Conservation (phyloP, 257 asterid species). For the Verbena officinalis region DNA sequence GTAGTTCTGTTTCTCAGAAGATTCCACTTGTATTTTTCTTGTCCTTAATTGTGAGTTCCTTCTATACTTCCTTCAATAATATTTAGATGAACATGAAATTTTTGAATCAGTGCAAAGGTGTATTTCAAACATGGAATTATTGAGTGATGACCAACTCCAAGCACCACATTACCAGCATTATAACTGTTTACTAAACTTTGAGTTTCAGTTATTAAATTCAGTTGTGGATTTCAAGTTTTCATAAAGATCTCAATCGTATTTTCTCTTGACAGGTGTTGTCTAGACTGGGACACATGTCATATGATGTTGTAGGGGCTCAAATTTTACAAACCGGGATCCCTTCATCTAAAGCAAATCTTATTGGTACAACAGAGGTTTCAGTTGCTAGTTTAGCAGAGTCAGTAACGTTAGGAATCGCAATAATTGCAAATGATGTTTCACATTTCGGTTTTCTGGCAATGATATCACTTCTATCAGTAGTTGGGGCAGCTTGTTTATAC, state of each 20-base stretch:
- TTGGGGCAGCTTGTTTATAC: slow-evolving; percentile 80
- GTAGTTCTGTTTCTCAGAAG: slow-evolving; percentile 67
- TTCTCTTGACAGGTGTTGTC: slow-evolving; percentile 68
- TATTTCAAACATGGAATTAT: slow-evolving; percentile 5
- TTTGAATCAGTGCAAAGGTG: slow-evolving; percentile 17
- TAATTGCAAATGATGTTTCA: slow-evolving; percentile 77
- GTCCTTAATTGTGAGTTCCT: slow-evolving; percentile 74
- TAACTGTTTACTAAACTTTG: slow-evolving; percentile 7
- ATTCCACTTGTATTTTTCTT: slow-evolving; percentile 73
- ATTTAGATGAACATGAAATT: slow-evolving; percentile 13
- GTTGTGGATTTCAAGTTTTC: background rate
- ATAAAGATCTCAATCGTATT: slow-evolving; percentile 10
- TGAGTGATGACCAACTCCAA: slow-evolving; percentile 8
- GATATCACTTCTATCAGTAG: slow-evolving; percentile 76
- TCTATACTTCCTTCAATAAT: slow-evolving; percentile 4
- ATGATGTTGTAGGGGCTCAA: slow-evolving; percentile 87
- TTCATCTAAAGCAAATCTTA: slow-evolving; percentile 90
- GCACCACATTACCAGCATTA: background rate
- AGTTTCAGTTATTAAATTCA: slow-evolving; percentile 4
- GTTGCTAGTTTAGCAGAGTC: slow-evolving; percentile 93
- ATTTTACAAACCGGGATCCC: slow-evolving; percentile 96
- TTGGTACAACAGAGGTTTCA: slow-evolving; percentile 91
- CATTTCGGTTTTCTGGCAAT: slow-evolving; percentile 80
- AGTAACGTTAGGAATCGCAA: slow-evolving; percentile 82
- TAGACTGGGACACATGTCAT: slow-evolving; percentile 94